Evolutionary conservation across 1,139 yeast species (phyloP), one percentile per base, ranked within the genome.

Genomic region (Yamadazyma spencermartinsiae): DNA sequence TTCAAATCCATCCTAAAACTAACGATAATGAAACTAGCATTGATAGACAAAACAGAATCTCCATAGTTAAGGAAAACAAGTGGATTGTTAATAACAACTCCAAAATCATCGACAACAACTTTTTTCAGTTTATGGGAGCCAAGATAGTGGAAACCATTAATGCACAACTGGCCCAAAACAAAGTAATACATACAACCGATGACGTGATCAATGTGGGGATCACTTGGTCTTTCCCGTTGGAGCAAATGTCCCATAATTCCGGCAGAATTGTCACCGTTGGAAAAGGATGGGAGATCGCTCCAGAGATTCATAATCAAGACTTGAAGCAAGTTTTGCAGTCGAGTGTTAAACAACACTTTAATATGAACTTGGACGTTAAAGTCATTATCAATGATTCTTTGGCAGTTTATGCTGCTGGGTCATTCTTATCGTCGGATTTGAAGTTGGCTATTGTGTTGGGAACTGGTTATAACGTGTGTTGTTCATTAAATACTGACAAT

Each of bases 191-290:
- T 4, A 3, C 40, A 15, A 24, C 34, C 4, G 45, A 45, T 11
- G 39, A 43, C 3, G 32, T 44, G 2, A 63, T 76, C 23, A 60
- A 61, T 25, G 61, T 74, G 3, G 82, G 81, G 3, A 59, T 77
- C 33, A 69, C 80, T n/a, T 78, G 83, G 82, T 74, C 80, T 4
- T 79, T 79, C 52, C 82, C 84, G 0, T 60, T 79, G 36, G 58
- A 61, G 12, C 76, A 76, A 44, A 63, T 67, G 1, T 47, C 58
- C 12, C 67, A 69, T 42, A 72, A 74, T 51, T 62, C 65, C 24
- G 83, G 80, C 1, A 61, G 56, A 26, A 64, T 79, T 28, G 60
- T 62, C 21, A 64, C 63, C 41, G 76, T 75, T 34, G 71, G 77
- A 28, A 79, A 79, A 54, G 83, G 83, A 3, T 79, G 71, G 55